phyloP scores from a whole-genome alignment of 1,284 basidiomycete species.

The Ganoderma leucocontextum region DNA sequence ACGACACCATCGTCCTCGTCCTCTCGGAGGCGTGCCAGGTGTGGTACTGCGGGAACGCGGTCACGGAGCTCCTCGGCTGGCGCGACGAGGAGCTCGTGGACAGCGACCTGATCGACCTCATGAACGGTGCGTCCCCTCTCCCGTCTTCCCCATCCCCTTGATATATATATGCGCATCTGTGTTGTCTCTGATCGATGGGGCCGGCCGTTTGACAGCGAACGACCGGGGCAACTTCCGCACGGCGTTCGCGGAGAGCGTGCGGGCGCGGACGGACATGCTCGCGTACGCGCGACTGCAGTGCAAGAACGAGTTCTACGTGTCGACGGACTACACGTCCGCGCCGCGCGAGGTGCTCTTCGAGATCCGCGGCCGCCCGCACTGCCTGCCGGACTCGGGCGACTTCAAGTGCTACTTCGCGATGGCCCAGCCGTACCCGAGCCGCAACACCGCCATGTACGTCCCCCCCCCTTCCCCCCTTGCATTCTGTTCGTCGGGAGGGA shows the following conservation, averaged over 20 bases:
- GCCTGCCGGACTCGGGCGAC: constrained; percentile 31
- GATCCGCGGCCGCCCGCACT: constrained; percentile 73
- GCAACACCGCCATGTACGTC: constrained; percentile 73
- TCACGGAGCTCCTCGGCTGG: constrained; percentile 80
- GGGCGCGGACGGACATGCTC: constrained; percentile 55
- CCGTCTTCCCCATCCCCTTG: neutral
- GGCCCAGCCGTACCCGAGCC: constrained; percentile 81
- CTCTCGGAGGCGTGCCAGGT: constrained; percentile 68
- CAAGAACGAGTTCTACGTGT: constrained; percentile 45
- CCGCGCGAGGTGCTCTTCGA: constrained; percentile 73
- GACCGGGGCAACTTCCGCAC: constrained; percentile 66
- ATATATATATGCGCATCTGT: neutral
- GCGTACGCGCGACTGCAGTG: constrained; percentile 72
- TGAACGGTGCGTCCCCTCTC: constrained; percentile 60
- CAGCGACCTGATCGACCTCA: constrained; percentile 65
- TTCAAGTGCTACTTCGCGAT: constrained; percentile 73
- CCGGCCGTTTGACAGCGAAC: constrained; percentile 52
- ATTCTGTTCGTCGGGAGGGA: neutral
- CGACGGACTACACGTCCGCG: constrained; percentile 35
- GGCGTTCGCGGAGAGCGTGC: constrained; percentile 64
- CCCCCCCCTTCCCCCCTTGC: constrained; percentile 2
- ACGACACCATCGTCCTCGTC: constrained; percentile 76
- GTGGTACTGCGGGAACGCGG: constrained; percentile 75
- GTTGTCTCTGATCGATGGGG: constrained; percentile 6
- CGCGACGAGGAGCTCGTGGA: constrained; percentile 77